Percentiles rank a stretch among this genome's conserved stretches.
phyloP scores from a whole-genome alignment of 2,329 filamentous ascomycete species.

The Didymella arachidicola region DNA sequence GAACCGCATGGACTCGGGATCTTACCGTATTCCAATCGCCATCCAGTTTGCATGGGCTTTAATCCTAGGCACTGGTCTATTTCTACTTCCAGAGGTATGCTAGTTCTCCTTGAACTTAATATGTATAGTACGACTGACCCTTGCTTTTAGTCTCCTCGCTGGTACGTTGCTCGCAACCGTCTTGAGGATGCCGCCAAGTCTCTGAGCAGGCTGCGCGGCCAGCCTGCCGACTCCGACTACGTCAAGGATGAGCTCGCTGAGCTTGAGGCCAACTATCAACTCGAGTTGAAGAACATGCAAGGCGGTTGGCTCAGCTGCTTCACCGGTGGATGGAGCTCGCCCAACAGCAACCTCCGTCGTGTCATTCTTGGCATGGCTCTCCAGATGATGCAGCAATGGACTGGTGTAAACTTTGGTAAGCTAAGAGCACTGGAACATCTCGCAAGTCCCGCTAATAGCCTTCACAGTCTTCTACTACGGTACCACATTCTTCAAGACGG shows the following conservation, averaged over 20 bases:
- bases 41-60: conserved; percentile 83
- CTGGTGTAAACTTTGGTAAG: conserved; percentile 80
- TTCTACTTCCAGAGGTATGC: conserved; percentile 73
- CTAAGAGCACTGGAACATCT: neutral
- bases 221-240: conserved; percentile 74
- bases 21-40: conserved; percentile 78
- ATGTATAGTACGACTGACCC: neutral
- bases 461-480: conserved; percentile 60
- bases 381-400: conserved; percentile 66
- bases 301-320: conserved; percentile 74
- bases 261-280: conserved; percentile 88
- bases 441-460: neutral
- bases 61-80: conserved; percentile 74
- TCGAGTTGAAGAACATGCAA: conserved; percentile 66
- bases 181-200: conserved; percentile 69
- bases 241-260: conserved; percentile 82
- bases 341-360: conserved; percentile 60
- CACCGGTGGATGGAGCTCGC: conserved; percentile 59
- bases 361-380: conserved; percentile 57
- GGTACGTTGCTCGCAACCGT: conserved; percentile 80
- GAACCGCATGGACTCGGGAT: conserved; percentile 66
- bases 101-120: too few species aligned
- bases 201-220: conserved; percentile 75
- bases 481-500: conserved; percentile 81
- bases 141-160: conserved; percentile 70